phyloP scores from a whole-genome alignment of 2,329 filamentous ascomycete species.

The Kalmusia sp. region DNA sequence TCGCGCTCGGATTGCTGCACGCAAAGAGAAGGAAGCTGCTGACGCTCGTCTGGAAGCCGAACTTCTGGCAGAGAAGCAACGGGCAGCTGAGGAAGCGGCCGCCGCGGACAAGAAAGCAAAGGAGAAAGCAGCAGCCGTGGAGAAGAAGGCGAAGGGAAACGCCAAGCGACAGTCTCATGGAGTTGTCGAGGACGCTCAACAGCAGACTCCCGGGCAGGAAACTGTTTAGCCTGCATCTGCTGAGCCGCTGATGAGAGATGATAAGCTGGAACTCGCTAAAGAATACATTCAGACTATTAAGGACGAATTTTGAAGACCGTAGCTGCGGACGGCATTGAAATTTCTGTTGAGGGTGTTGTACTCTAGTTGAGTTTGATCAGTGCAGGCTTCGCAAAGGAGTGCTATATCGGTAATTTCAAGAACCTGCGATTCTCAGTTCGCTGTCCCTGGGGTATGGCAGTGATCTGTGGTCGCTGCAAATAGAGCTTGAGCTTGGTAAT shows the following conservation, averaged over 20 bases:
- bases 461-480: background rate
- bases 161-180: background rate
- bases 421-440: background rate
- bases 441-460: background rate
- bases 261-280: background rate
- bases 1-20: background rate
- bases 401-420: background rate
- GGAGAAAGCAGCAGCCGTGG: background rate
- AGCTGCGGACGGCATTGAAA: background rate
- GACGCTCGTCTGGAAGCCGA: background rate
- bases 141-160: background rate
- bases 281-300: background rate
- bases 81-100: background rate
- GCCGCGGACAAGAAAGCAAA: background rate
- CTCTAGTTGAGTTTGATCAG: background rate
- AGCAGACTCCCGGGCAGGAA: background rate
- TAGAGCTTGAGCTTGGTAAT: background rate
- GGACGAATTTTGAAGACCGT: too few species aligned
- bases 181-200: background rate
- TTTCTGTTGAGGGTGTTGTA: background rate
- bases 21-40: constrained; percentile 1
- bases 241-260: background rate
- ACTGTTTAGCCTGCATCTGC: background rate
- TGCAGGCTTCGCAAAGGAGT: background rate
- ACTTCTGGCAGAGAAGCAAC: background rate